phyloP scores from a whole-genome alignment of 2,329 filamentous ascomycete genomes.

The Fusarium verticillioides region DNA sequence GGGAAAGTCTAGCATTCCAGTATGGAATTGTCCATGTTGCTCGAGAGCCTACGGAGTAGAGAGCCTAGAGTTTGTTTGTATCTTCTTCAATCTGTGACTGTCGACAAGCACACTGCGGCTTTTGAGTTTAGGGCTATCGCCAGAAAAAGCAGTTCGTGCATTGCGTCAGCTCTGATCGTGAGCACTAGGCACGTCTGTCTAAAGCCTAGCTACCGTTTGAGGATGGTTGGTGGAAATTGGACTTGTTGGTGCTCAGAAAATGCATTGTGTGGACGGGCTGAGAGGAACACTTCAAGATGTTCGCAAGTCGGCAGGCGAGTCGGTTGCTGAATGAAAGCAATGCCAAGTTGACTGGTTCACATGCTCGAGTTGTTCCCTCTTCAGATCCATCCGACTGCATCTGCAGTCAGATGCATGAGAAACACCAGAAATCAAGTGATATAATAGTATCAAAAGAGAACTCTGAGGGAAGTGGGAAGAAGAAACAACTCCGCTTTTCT shows the following conservation, averaged over 20 bases:
- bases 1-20: constrained; percentile 29
- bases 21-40: neutral
- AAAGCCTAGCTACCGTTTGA: constrained; percentile 32
- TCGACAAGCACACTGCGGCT: constrained; percentile 36
- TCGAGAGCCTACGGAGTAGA: constrained; percentile 6
- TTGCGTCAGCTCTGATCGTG: constrained; percentile 43
- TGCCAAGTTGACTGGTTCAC: constrained; percentile 37
- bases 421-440: constrained; percentile 38
- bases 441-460: constrained; percentile 20
- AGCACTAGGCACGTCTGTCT: constrained; percentile 34
- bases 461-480: neutral
- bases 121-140: constrained; percentile 40
- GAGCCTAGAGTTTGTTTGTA: constrained; percentile 4
- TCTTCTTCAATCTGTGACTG: constrained; percentile 6
- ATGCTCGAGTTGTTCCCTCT: constrained; percentile 24
- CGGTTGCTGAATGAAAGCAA: constrained; percentile 12
- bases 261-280: constrained; percentile 7
- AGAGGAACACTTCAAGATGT: neutral
- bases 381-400: constrained; percentile 10
- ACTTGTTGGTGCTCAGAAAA: neutral
- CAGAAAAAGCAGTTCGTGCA: constrained; percentile 37
- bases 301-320: constrained; percentile 1
- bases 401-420: constrained; percentile 18
- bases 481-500: constrained; percentile 23
- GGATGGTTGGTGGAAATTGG: constrained; percentile 39